These are phyloP conservation scores for Pythium aristosporum DNA, from an alignment of 352 stramenopile genomes.

Conservation along the genomic window DNA sequence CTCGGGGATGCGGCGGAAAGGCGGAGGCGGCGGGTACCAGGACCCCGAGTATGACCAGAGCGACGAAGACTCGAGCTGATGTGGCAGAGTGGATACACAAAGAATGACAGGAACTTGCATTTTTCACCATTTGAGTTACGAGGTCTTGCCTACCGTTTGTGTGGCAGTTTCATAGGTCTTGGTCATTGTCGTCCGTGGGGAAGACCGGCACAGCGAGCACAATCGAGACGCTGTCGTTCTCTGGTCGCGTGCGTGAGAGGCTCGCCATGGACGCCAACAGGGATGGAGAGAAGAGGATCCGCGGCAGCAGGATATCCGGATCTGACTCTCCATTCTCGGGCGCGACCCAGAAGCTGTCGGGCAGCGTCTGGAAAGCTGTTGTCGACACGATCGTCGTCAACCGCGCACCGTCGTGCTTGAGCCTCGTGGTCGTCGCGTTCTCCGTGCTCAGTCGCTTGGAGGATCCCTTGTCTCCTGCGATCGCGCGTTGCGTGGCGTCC, in stretches of 20 bases:
- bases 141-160: background rate
- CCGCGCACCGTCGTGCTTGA: slow-evolving; percentile 6
- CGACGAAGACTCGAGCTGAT: slow-evolving; percentile 76
- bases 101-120: background rate
- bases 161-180: background rate
- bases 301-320: background rate
- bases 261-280: slow-evolving; percentile 18
- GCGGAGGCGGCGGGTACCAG: slow-evolving; percentile 40
- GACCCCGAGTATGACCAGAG: slow-evolving; percentile 79
- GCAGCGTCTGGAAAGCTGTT: slow-evolving; percentile 18
- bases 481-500: background rate
- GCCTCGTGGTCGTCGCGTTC: background rate
- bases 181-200: slow-evolving; percentile 27
- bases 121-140: background rate
- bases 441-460: background rate
- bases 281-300: slow-evolving; percentile 11
- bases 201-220: slow-evolving; percentile 33
- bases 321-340: background rate
- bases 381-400: slow-evolving; percentile 20
- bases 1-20: slow-evolving; percentile 39
- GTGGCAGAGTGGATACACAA: background rate
- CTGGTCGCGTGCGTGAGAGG: slow-evolving; percentile 12
- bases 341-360: slow-evolving; percentile 17
- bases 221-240: slow-evolving; percentile 16
- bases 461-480: background rate